Evolutionary conservation across 371 early-diverging fungal genomes (phyloP), one percentile per base, ranked within the genome.

Genomic region (Aphelidium insulamus): DNA sequence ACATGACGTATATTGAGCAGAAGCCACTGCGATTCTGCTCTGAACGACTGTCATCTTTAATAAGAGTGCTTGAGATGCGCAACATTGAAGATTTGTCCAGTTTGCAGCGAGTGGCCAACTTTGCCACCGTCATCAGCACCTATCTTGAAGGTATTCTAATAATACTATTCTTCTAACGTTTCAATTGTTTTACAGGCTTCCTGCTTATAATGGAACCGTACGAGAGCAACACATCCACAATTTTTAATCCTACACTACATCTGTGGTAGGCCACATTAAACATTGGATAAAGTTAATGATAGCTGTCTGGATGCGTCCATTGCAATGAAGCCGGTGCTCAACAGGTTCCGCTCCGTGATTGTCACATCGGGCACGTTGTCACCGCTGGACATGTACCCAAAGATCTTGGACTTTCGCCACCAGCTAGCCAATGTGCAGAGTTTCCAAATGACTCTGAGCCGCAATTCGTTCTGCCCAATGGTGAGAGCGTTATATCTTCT

Each of bases 321-420:
- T 36, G 98, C 97, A 10, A 92, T 98, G 39, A 70, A 69, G 41
- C 91, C 92, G 10, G 77, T 99, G 4, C 95, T 97, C 67, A 69
- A 79, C 23, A 70, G 87, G 23, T 98, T 97, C 53, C 75, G 74
- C 34, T 77, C 88, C 7, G 98, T 99, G 2, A 77, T 98, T 26
- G 97, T 99, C 44, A 99, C 99, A 0, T 95, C 97, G 0, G 99
- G 98, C 41, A 98, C 99, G 11, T 63, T 99, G 21, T 92, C 95
- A 17, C 98, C 99, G 0, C 58, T 97, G 46, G 94, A 95, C 26
- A 85, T 99, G 72, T 99, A 98, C 48, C 95, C 98, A n/a, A 77
- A 77, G 36, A 81, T 99, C 42, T 62, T 99, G 10, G 73, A 82
- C 25, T 95, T 99, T 56, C 55, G 56, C 23, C 71, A 70, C 2